Percentiles rank a stretch among this genome's conserved stretches.
phyloP scores from a whole-genome alignment of 2,329 filamentous ascomycete genomes.

The Pseudogymnoascus sp. region DNA sequence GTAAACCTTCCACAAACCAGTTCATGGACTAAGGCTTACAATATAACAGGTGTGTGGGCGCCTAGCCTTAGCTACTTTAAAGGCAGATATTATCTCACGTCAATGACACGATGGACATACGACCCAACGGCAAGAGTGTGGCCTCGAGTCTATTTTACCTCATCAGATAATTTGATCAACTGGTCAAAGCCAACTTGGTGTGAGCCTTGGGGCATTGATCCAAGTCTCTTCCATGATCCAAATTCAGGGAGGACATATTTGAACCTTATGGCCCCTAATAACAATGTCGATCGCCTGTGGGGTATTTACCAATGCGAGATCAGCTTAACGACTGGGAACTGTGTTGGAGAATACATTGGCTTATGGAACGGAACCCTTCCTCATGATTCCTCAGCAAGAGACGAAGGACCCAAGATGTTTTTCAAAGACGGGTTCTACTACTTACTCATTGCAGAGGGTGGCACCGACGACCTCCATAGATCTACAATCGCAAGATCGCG shows the following conservation, averaged over 20 bases:
- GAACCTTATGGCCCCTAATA: slow-evolving; percentile 14
- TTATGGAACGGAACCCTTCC: slow-evolving; percentile 14
- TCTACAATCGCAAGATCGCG: slow-evolving; percentile 10
- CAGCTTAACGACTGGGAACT: slow-evolving; percentile 10
- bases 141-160: slow-evolving; percentile 14
- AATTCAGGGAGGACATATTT: slow-evolving; percentile 10
- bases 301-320: slow-evolving; percentile 15
- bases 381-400: slow-evolving; percentile 7
- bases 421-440: slow-evolving; percentile 13
- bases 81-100: slow-evolving; percentile 11
- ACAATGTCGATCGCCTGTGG: slow-evolving; percentile 14
- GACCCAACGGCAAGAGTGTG: slow-evolving; percentile 17
- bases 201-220: slow-evolving; percentile 15
- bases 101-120: slow-evolving; percentile 14
- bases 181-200: slow-evolving; percentile 12
- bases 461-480: slow-evolving; percentile 13
- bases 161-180: slow-evolving; percentile 12
- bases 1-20: neutral
- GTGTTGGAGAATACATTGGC: slow-evolving; percentile 14
- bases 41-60: slow-evolving; percentile 11
- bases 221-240: slow-evolving; percentile 13
- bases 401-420: slow-evolving; percentile 13
- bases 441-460: slow-evolving; percentile 13
- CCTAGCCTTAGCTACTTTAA: slow-evolving; percentile 11
- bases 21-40: neutral